Base-by-base conservation (phyloP, 2,329 filamentous ascomycete genomes). In the Dothideomycetes sp. region DNA sequence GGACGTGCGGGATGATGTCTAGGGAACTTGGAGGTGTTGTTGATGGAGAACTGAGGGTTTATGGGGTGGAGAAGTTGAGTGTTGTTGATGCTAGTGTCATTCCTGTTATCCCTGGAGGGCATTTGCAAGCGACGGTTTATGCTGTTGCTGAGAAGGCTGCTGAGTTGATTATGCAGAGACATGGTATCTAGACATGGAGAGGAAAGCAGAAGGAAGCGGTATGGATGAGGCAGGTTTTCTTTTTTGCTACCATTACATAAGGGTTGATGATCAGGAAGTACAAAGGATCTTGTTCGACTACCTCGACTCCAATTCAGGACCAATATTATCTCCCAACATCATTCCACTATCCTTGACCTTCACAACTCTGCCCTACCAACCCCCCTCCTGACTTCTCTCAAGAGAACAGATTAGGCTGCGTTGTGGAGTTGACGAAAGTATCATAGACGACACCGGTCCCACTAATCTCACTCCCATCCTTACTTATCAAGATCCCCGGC, bases 61-160 rank as follows among this genome's bases (percentile, higher is more conserved):
- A 62, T 44, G 60, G 60, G 4, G 51, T 51, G 12, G 28, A 35
- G 11, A 60, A 59, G 36, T 51, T 63, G 8, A 52, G 58, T 32
- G 53, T 62, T 2, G 54, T 56, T 6, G 59, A 63, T 52, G 59
- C 58, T 20, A 57, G 56, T 28, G 45, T 58, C 1, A 48, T 63
- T 9, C 51, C 51, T 18, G 51, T 49, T 38, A 55, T 61, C 35
- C 53, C 59, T 9, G 53, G 52, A 25, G 59, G 57, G 12, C 60
- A 63, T 55, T 43, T 61, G 31, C 57, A 49, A 34, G 51, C 53
- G 6, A 62, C 50, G 11, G 51, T 64, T 2, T 63, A 63, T 45
- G 60, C 60, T 8, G 43, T 62, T 41, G 60, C 60, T 17, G 59
- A 59, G 34, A 61, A 51, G 47, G 55, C 58, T 30, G 51, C 50